Evolutionary conservation across 139 green algal genomes (phyloP), one percentile per base, ranked within the genome.

Genomic region (Chlamydomonas eustigma): DNA sequence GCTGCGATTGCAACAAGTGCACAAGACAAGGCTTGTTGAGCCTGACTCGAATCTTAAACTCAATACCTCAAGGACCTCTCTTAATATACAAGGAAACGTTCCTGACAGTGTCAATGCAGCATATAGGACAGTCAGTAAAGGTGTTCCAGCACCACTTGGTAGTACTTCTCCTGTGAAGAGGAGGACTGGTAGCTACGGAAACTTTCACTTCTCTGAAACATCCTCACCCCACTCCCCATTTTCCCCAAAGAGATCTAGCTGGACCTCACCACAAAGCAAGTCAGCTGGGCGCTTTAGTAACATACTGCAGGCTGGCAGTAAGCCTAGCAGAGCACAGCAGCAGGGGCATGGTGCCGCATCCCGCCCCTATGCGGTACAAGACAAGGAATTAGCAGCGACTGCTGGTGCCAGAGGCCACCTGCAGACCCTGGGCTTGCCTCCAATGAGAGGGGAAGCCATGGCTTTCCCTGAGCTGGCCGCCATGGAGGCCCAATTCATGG

Each of bases 391-490:
- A 6, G 58, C 58, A 31, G 5, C 58, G 8, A 5, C 58, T 51
- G 25, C 28, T 34, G 2, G 30, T 51, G 8, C 44, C 3, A 28
- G 33, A n/a, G 25, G 28, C 39, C 24, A 33, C 37, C 35, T 63
- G 24, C 68, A 3, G 25, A 24, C 35, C 39, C 70, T 39, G 37
- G 18, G 18, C 1, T 50, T 50, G 50, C 44, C 34, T 37, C 44
- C 22, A n/a, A n/a, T n/a, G n/a, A n/a, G n/a, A n/a, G n/a, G n/a
- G 44, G 44, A 58, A 12, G n/a, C 52, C 6, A 28, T 4, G 4
- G 52, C 52, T 4, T 87, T 86, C 37, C 85, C 85, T 25, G 81
- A 86, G 81, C 77, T 90, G 12, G 83, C 81, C 24, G 84, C 84
- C 0, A 67, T 91, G 52, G 82, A 91, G 67, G 82, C 80, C 38